A percentile compares a stretch with the other conserved stretches of the same genome.
Conservation (phyloP, 768 basidiomycete species). For the Lyophyllum decastes region DNA sequence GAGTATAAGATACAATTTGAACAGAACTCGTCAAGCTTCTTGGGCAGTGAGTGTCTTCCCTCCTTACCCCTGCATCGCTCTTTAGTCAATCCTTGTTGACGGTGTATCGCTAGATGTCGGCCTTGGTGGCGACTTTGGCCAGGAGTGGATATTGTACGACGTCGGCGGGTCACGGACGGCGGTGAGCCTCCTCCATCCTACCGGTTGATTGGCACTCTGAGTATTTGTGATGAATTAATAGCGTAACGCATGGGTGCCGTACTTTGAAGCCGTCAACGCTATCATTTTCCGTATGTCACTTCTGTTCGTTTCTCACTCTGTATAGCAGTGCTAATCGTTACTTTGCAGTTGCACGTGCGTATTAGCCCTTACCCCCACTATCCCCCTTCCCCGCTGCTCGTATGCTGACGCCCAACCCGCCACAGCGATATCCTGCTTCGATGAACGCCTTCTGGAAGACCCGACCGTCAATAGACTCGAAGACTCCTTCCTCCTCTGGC, state of each 20-base stretch:
- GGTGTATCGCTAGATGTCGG: conserved; percentile 8
- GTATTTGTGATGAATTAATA: conserved; percentile 22
- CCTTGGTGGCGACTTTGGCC: conserved; percentile 30
- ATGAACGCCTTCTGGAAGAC: conserved; percentile 56
- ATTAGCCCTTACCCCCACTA: too few species aligned
- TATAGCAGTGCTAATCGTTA: conserved; percentile 16
- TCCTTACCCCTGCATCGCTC: neutral
- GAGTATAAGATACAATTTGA: conserved; percentile 64
- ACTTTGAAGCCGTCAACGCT: conserved; percentile 72
- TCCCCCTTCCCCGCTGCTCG: neutral
- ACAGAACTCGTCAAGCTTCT: conserved; percentile 24
- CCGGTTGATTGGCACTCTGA: neutral
- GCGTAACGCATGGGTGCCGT: conserved; percentile 74
- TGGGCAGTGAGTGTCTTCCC: conserved; percentile 7
- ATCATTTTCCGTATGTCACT: conserved; percentile 71
- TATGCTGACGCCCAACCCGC: neutral
- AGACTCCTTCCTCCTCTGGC: conserved; percentile 73
- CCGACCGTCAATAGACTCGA: conserved; percentile 66
- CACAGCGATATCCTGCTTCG: conserved; percentile 44
- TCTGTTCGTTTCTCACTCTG: conserved; percentile 24
- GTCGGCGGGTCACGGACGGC: conserved; percentile 65
- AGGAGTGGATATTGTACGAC: conserved; percentile 70
- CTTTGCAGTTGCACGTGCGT: conserved; percentile 50
- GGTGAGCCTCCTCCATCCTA: conserved; percentile 32
- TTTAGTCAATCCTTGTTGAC: neutral